Conservation (phyloP, 2,329 filamentous ascomycete species). For the Penicillium rolfsii region DNA sequence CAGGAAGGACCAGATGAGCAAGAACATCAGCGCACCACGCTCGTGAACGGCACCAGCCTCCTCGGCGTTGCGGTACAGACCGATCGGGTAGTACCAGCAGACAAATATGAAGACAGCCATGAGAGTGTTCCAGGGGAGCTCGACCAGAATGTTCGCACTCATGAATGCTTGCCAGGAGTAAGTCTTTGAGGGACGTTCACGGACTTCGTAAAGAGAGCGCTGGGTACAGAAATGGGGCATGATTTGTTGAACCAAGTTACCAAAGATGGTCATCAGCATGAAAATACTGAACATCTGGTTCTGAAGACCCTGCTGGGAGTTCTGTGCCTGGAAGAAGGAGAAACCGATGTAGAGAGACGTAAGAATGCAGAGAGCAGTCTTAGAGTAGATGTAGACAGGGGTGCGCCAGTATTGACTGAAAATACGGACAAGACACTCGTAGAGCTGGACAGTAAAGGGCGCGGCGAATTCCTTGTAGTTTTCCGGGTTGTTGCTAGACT, state of each 20-base stretch:
- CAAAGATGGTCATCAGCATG: slow-evolving; percentile 81
- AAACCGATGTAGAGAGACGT: slow-evolving; percentile 80
- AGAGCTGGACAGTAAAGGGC: slow-evolving; percentile 69
- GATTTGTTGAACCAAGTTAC: slow-evolving; percentile 57
- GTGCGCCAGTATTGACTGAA: slow-evolving; percentile 94
- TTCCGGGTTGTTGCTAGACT: slow-evolving; percentile 50
- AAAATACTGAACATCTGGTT: slow-evolving; percentile 93
- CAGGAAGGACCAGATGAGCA: slow-evolving; percentile 68
- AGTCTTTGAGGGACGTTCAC: slow-evolving; percentile 66
- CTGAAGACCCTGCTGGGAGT: slow-evolving; percentile 78
- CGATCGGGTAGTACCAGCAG: slow-evolving; percentile 70
- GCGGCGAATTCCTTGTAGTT: slow-evolving; percentile 79
- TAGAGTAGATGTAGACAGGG: slow-evolving; percentile 86
- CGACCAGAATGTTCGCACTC: slow-evolving; percentile 70
- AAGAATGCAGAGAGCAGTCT: slow-evolving; percentile 67
- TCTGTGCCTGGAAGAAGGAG: slow-evolving; percentile 74
- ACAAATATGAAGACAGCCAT: slow-evolving; percentile 66
- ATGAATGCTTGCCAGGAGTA: slow-evolving; percentile 78
- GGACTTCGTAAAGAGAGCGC: slow-evolving; percentile 62
- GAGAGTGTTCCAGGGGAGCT: slow-evolving; percentile 68
- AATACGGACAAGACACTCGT: slow-evolving; percentile 70
- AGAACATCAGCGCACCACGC: slow-evolving; percentile 66
- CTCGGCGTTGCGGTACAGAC: slow-evolving; percentile 49
- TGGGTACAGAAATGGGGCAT: slow-evolving; percentile 64
- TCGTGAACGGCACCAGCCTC: slow-evolving; percentile 47